Base-by-base conservation (phyloP, 129 eudicot genomes). In the Arctium minus region DNA sequence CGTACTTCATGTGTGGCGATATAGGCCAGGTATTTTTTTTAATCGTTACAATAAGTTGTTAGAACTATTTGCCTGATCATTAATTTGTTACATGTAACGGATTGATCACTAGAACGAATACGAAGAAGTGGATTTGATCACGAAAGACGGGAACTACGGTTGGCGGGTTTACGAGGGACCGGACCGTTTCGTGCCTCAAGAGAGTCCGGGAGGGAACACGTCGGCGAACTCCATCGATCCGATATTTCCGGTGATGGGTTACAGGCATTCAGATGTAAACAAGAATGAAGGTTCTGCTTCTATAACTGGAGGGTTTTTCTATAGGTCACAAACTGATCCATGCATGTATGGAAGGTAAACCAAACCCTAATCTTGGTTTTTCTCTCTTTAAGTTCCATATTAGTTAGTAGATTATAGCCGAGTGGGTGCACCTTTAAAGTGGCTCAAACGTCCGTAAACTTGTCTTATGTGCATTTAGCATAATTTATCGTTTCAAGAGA, bases 311-410 rank as follows among this genome's bases (percentile, higher is more conserved):
- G 98, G 97, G 50, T 89, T 79, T 75, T 86, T 92, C 70, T 92
- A 92, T 76, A 70, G 98, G 27, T 90, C 98, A 5, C 53, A 8
- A 48, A 89, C 95, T 71, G 98, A 94, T 86, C 98, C 95, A 42
- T 94, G 98, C 78, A 83, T 92, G 87, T 71, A 86, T 77, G 98
- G 98, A 87, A 92, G 94, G 98, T 94, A 44, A 81, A 86, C 44
- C 70, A 33, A 44, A 53, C 15, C 74, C 22, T 69, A 9, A 10
- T 44, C n/a, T 48, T 38, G 27, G n/a, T 18, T 32, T 38, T 27
- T 15, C 74, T 3, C 31, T 70, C 18, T 31, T 46, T 46, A 17
- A 46, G 56, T 46, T 46, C 56, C 56, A 46, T 46, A 46, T 46
- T 46, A 2, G 10, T 11, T 46, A 10, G 27, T 22, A 22, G 27